Conservation (phyloP, 2,329 filamentous ascomycete genomes). For the Nectriaceae sp. region DNA sequence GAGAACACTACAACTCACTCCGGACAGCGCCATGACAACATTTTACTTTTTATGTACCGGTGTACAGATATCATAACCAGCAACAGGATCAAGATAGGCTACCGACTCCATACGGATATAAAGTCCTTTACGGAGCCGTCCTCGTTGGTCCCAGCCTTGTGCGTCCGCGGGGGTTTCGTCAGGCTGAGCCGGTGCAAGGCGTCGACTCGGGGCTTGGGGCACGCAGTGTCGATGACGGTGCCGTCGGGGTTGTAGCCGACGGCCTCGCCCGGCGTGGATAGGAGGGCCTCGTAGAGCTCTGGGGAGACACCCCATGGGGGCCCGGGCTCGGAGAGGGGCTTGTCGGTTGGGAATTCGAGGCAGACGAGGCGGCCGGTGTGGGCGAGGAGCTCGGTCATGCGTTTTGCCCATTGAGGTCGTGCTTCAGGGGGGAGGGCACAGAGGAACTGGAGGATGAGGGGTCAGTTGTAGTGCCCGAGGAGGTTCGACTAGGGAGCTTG, state of each 20-base stretch:
- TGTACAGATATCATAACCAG: slow-evolving; percentile 20
- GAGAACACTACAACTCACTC: slow-evolving; percentile 97
- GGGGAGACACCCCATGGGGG: slow-evolving; percentile 74
- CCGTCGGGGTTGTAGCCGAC: slow-evolving; percentile 57
- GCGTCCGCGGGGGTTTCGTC: slow-evolving; percentile 52
- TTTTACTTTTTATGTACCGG: slow-evolving; percentile 20
- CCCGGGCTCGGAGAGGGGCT: slow-evolving; percentile 63
- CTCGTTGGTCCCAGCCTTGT: slow-evolving; percentile 45
- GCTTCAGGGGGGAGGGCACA: slow-evolving; percentile 59
- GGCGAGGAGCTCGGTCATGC: slow-evolving; percentile 52
- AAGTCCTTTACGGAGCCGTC: slow-evolving; percentile 53
- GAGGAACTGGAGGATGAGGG: slow-evolving; percentile 52
- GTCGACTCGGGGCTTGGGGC: slow-evolving; percentile 39
- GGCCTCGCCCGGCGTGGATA: slow-evolving; percentile 68
- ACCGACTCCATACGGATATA: slow-evolving; percentile 54
- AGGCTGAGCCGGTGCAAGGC: slow-evolving; percentile 49
- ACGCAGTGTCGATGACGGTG: slow-evolving; percentile 42
- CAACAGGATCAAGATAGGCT: slow-evolving; percentile 24
- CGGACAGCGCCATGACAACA: slow-evolving; percentile 42
- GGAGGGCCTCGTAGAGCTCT: slow-evolving; percentile 70
- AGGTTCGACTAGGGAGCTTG: neutral
- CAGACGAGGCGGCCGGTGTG: slow-evolving; percentile 57
- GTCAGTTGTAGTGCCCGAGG: slow-evolving; percentile 4
- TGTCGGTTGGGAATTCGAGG: slow-evolving; percentile 78
- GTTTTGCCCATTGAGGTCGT: slow-evolving; percentile 54